Conservation (phyloP, 352 stramenopile species). For the Pythium myriotylum region DNA sequence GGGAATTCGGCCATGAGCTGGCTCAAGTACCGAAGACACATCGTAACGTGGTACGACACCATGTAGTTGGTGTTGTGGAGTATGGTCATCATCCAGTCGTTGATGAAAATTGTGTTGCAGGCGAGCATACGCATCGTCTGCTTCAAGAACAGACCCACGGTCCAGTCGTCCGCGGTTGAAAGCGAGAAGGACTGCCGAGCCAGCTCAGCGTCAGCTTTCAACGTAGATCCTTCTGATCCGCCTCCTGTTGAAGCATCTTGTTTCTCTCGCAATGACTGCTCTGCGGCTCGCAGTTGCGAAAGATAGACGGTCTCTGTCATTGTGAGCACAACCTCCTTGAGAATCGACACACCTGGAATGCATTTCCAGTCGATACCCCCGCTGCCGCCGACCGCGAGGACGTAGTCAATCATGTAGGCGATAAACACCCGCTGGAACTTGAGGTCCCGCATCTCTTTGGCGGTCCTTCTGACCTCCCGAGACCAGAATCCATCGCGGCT, state of each 20-base stretch:
- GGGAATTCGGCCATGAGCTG: constrained; percentile 60
- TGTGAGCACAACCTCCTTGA: constrained; percentile 46
- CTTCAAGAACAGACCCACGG: constrained; percentile 48
- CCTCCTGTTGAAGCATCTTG: constrained; percentile 14
- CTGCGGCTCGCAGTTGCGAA: constrained; percentile 42
- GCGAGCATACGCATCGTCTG: constrained; percentile 60
- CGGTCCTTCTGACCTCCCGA: constrained; percentile 40
- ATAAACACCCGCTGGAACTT: constrained; percentile 37
- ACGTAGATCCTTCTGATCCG: constrained; percentile 4
- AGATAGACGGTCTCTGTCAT: constrained; percentile 47
- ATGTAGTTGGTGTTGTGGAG: constrained; percentile 69
- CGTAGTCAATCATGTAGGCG: constrained; percentile 59
- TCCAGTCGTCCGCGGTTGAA: constrained; percentile 30
- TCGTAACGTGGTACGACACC: constrained; percentile 66
- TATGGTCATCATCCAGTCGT: constrained; percentile 63
- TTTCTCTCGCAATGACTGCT: constrained; percentile 40
- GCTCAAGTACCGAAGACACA: constrained; percentile 71
- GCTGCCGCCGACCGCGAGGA: constrained; percentile 41
- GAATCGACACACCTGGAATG: constrained; percentile 51
- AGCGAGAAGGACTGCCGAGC: constrained; percentile 48
- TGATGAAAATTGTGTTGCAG: constrained; percentile 48
- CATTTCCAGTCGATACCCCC: constrained; percentile 59
- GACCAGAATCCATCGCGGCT: constrained; percentile 54
- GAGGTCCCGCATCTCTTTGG: neutral
- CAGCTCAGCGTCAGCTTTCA: constrained; percentile 31